phyloP scores from a whole-genome alignment of 768 basidiomycete genomes.

The Dioszegia hungarica region DNA sequence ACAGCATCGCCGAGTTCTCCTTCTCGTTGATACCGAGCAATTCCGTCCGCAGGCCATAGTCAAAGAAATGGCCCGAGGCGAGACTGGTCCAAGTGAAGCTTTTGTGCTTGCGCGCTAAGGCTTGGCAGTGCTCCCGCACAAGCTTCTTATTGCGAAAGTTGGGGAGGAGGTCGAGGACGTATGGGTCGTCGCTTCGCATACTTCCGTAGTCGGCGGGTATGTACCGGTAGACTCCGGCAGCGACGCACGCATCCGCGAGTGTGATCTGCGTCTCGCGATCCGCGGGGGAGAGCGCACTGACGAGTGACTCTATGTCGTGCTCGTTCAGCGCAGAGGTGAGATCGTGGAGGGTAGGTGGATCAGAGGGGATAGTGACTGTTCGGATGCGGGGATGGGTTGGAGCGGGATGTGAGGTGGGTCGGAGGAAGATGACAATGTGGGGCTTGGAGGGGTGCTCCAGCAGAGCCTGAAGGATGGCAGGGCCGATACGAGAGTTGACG shows the following conservation, averaged over 20 bases:
- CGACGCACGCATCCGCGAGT: slow-evolving; percentile 12
- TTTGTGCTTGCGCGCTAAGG: neutral
- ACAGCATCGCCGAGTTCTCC: slow-evolving; percentile 3
- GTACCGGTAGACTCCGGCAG: slow-evolving; percentile 6
- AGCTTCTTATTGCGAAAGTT: slow-evolving; percentile 8
- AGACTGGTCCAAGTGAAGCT: slow-evolving; percentile 14
- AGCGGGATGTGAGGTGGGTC: neutral
- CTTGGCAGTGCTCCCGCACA: slow-evolving; percentile 7
- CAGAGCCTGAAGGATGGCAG: slow-evolving; percentile 7
- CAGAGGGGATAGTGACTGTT: slow-evolving; percentile 1
- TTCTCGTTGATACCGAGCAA: slow-evolving; percentile 6
- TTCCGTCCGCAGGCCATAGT: slow-evolving; percentile 12
- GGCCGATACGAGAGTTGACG: slow-evolving; percentile 11
- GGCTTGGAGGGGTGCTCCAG: neutral
- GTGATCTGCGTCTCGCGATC: slow-evolving; percentile 3
- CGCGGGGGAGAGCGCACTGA: slow-evolving; percentile 6
- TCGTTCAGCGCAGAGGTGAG: slow-evolving; percentile 65
- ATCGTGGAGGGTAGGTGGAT: slow-evolving; percentile 73
- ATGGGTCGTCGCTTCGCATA: slow-evolving; percentile 6
- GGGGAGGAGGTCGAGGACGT: slow-evolving; percentile 6
- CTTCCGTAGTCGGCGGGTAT: slow-evolving; percentile 16
- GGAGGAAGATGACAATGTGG: slow-evolving; percentile 1
- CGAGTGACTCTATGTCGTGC: neutral
- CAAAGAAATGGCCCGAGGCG: slow-evolving; percentile 14
- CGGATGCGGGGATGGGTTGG: neutral